Conservation (phyloP, 805 yeast genomes). For the Sugiyamaella marilandica region DNA sequence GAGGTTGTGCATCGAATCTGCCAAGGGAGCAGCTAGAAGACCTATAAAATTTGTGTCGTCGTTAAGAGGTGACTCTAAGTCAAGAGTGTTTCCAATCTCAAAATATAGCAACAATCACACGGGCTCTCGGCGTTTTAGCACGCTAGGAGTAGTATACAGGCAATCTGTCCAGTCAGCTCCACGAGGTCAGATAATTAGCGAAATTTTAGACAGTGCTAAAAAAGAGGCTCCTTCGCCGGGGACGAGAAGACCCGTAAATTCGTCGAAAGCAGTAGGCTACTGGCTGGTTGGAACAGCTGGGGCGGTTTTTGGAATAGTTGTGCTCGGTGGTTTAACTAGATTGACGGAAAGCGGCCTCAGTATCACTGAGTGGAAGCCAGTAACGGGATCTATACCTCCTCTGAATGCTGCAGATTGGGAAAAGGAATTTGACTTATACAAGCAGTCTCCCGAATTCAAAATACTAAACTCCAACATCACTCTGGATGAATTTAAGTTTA, state of each 20-base stretch:
- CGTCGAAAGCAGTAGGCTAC: conserved; percentile 66
- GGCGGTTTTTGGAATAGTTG: conserved; percentile 88
- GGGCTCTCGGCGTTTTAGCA: background rate
- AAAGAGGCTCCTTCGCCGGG: background rate
- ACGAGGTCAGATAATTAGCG: background rate
- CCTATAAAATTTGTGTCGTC: background rate
- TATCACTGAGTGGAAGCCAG: conserved; percentile 98
- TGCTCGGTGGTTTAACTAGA: conserved; percentile 94
- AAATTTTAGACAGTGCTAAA: conserved; percentile 6
- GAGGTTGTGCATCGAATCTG: conserved; percentile 3
- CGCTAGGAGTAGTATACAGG: background rate
- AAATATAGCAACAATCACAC: background rate
- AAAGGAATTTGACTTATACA: conserved; percentile 73
- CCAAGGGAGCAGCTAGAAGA: conserved; percentile 2
- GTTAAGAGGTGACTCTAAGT: background rate
- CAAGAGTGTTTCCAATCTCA: background rate
- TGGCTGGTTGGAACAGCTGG: conserved; percentile 87
- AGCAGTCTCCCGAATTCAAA: conserved; percentile 84
- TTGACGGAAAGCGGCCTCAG: conserved; percentile 93
- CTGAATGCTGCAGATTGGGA: conserved; percentile 77
- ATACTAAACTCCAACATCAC: conserved; percentile 84
- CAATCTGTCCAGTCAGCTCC: background rate
- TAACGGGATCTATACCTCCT: conserved; percentile 93
- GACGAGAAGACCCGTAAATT: conserved; percentile 30
- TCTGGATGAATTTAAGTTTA: conserved; percentile 89